These are phyloP conservation scores for Paulownia fortunei DNA, from an alignment of 257 asterid genomes.

Conservation along the genomic window DNA sequence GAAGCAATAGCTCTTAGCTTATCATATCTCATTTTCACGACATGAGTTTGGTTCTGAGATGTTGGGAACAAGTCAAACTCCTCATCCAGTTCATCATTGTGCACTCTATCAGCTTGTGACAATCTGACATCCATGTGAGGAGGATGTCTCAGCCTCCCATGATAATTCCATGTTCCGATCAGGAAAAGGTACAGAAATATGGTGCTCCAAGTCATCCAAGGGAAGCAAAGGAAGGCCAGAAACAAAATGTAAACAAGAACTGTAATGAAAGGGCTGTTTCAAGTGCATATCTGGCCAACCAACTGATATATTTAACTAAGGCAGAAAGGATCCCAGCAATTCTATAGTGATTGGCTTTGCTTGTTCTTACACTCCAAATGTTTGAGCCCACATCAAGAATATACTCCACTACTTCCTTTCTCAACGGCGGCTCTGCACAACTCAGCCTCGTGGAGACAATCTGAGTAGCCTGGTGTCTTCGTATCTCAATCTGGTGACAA, in stretches of 20 bases:
- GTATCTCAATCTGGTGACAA: slow-evolving; percentile 59
- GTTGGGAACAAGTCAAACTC: slow-evolving; percentile 68
- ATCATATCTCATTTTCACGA: slow-evolving; percentile 71
- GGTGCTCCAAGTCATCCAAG: slow-evolving; percentile 47
- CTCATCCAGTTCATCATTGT: slow-evolving; percentile 63
- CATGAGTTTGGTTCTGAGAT: slow-evolving; percentile 49
- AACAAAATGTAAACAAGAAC: slow-evolving; percentile 51
- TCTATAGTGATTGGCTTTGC: slow-evolving; percentile 62
- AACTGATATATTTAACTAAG: slow-evolving; percentile 40
- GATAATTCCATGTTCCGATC: slow-evolving; percentile 53
- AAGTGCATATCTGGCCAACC: slow-evolving; percentile 48
- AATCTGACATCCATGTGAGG: slow-evolving; percentile 67
- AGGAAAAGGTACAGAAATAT: slow-evolving; percentile 42
- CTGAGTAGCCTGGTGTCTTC: slow-evolving; percentile 79
- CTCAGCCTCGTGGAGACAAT: slow-evolving; percentile 67
- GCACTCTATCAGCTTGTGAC: slow-evolving; percentile 62
- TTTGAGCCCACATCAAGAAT: slow-evolving; percentile 94
- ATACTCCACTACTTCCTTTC: slow-evolving; percentile 80
- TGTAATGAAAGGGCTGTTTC: slow-evolving; percentile 52
- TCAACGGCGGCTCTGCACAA: slow-evolving; percentile 82
- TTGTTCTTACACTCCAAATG: slow-evolving; percentile 76
- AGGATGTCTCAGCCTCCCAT: slow-evolving; percentile 62
- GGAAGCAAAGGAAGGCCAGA: slow-evolving; percentile 47
- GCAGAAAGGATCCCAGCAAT: slow-evolving; percentile 44
- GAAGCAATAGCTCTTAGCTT: slow-evolving; percentile 71